phyloP scores from a whole-genome alignment of 148 eudicot genomes.

The Simmondsia chinensis region DNA sequence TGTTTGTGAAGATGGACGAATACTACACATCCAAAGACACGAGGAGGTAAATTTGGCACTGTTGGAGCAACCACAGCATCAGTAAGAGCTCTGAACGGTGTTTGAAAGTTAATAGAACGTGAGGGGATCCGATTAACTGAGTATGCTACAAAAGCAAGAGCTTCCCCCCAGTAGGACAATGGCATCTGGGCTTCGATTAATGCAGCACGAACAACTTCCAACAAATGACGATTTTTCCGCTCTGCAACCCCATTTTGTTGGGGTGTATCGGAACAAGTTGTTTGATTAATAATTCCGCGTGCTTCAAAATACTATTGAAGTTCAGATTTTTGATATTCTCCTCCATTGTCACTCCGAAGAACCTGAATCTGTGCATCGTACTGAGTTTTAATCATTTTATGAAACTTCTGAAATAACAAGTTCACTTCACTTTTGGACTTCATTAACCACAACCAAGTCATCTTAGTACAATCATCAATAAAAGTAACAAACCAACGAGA shows the following conservation, averaged over 20 bases:
- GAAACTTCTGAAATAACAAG: too few species aligned
- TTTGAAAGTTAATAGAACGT: not conserved
- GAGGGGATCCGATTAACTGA: not conserved
- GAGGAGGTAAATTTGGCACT: not conserved
- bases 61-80: not conserved
- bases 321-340: too few species aligned
- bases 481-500: not conserved
- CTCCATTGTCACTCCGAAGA: too few species aligned
- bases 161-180: not conserved
- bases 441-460: too few species aligned
- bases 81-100: not conserved
- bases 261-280: not conserved
- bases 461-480: too few species aligned
- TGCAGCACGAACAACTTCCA: not conserved
- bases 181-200: not conserved
- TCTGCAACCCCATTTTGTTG: conserved; percentile 2
- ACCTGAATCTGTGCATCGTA: too few species aligned
- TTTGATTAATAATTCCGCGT: not conserved
- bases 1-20: not conserved
- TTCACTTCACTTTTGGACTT: too few species aligned
- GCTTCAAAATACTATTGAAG: too few species aligned
- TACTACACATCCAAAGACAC: not conserved
- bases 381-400: too few species aligned
- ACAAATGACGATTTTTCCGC: not conserved
- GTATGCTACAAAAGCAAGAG: not conserved